Evolutionary conservation across 805 yeast species (phyloP).

Genomic region (Wickerhamomyces tratensis): DNA sequence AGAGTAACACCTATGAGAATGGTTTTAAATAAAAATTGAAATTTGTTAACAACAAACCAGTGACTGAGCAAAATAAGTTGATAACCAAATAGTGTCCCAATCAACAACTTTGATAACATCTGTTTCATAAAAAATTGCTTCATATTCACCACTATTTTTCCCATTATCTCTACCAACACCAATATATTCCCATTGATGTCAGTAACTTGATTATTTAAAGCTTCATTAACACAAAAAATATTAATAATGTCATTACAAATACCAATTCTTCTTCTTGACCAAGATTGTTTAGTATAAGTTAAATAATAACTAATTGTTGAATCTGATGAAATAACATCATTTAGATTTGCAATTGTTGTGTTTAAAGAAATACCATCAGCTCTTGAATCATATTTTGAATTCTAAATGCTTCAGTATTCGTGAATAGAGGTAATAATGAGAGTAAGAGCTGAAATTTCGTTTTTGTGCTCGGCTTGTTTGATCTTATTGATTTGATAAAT

Average conservation of each 20-base stretch:
- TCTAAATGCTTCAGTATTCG: neutral
- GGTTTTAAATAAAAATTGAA: too few relatives aligned
- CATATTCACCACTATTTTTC: constrained; percentile 27
- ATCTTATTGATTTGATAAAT: too few relatives aligned
- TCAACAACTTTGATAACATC: constrained; percentile 20
- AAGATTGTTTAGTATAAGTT: constrained; percentile 20
- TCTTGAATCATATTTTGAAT: constrained; percentile 9
- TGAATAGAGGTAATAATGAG: too few relatives aligned
- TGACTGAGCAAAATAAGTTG: constrained; percentile 6
- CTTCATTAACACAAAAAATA: constrained; percentile 30
- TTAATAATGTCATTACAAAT: constrained; percentile 25
- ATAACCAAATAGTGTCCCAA: constrained; percentile 33
- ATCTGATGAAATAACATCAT: constrained; percentile 4
- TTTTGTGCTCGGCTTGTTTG: too few relatives aligned
- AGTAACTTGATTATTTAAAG: constrained; percentile 25
- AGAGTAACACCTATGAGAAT: too few relatives aligned
- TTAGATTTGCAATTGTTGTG: constrained; percentile 1
- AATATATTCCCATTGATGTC: constrained; percentile 23
- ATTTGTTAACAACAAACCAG: too few relatives aligned
- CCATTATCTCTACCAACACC: constrained; percentile 42
- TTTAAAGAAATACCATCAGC: constrained; percentile 4
- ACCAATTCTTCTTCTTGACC: constrained; percentile 26
- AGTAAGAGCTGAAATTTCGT: too few relatives aligned
- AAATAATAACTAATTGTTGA: constrained; percentile 12
- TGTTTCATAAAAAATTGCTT: constrained; percentile 30